phyloP scores from a whole-genome alignment of 768 basidiomycete species.

The Candolleomyces aberdarensis region DNA sequence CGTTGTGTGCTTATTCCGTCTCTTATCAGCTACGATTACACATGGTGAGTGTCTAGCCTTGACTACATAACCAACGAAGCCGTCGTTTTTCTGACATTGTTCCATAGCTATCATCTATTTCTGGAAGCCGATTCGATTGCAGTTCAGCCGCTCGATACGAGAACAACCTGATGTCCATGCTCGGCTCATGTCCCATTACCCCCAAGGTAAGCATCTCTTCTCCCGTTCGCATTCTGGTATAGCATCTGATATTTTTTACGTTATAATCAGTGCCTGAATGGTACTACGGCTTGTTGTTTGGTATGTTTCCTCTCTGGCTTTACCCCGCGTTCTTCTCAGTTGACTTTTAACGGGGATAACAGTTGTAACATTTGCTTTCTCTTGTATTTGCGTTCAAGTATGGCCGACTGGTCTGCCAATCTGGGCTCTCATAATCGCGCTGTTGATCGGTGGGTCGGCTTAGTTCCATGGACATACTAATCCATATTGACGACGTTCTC shows the following conservation, averaged over 20 bases:
- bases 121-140: slow-evolving; percentile 53
- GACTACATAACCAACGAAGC: background rate
- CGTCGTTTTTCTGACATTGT: background rate
- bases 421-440: slow-evolving; percentile 59
- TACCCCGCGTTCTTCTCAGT: background rate
- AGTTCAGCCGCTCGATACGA: slow-evolving; percentile 46
- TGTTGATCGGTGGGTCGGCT: slow-evolving; percentile 43
- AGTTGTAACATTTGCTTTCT: slow-evolving; percentile 58
- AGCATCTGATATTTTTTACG: background rate
- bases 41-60: slow-evolving; percentile 28
- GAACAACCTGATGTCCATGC: slow-evolving; percentile 62
- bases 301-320: slow-evolving; percentile 18
- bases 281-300: slow-evolving; percentile 56
- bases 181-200: slow-evolving; percentile 56
- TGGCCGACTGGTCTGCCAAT: slow-evolving; percentile 70
- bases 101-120: slow-evolving; percentile 46
- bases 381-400: slow-evolving; percentile 55
- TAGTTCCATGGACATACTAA: background rate
- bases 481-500: background rate
- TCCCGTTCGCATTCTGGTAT: background rate
- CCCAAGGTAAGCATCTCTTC: slow-evolving; percentile 28
- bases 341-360: background rate
- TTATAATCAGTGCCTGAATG: slow-evolving; percentile 51
- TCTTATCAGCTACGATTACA: slow-evolving; percentile 39
- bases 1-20: background rate